Conservation (phyloP, 1,284 basidiomycete species). For the Ceratobasidium sp. region DNA sequence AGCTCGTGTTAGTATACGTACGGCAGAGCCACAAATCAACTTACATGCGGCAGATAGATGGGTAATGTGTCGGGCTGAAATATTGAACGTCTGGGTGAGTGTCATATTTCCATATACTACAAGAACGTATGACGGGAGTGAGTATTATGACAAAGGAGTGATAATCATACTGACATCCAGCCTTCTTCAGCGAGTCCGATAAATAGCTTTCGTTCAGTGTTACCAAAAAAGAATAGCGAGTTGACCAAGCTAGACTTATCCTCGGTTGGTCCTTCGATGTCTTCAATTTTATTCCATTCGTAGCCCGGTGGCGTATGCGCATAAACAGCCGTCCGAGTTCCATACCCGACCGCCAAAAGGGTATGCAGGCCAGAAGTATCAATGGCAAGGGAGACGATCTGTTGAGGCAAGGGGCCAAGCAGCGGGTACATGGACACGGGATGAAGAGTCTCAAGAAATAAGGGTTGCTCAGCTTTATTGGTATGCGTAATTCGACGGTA, state of each 20-base stretch:
- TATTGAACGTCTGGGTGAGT: background rate
- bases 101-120: background rate
- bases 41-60: background rate
- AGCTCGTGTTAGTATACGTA: no score
- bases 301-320: background rate
- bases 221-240: background rate
- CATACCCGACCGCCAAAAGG: background rate
- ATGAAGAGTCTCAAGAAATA: background rate
- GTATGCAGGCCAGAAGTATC: background rate
- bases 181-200: background rate
- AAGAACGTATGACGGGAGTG: background rate
- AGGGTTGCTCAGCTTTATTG: no score
- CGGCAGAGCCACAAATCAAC: background rate
- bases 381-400: background rate
- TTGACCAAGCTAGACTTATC: background rate
- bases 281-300: background rate
- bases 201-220: background rate
- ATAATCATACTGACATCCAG: background rate
- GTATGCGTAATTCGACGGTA: no score
- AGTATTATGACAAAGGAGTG: background rate
- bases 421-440: background rate
- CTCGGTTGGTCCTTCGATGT: background rate
- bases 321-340: background rate
- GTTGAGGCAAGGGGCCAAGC: background rate
- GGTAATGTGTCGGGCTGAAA: background rate